These are phyloP conservation scores for Candida pseudoglaebosa DNA, from an alignment of 805 yeast species.

Conservation along the genomic window DNA sequence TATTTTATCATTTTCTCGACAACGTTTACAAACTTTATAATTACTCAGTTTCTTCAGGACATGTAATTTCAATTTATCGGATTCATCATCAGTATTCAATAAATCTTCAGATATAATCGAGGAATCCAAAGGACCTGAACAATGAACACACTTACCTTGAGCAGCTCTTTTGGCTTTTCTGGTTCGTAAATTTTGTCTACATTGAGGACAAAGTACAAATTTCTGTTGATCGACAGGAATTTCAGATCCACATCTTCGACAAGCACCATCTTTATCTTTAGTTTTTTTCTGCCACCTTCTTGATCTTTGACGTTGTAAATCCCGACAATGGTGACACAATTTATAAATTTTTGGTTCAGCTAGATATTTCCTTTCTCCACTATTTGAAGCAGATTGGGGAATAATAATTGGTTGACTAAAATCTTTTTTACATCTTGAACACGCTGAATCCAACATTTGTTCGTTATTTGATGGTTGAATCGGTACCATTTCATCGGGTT, in stretches of 20 bases:
- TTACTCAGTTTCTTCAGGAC: conserved; percentile 17
- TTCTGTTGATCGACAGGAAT: conserved; percentile 49
- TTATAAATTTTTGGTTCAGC: conserved; percentile 45
- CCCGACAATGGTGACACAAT: conserved; percentile 62
- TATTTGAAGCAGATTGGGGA: conserved; percentile 20
- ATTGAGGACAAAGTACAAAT: conserved; percentile 57
- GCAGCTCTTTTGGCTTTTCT: conserved; percentile 58
- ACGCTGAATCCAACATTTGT: conserved; percentile 33
- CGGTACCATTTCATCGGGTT: conserved; percentile 9
- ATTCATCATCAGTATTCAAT: not conserved
- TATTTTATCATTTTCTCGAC: conserved; percentile 57
- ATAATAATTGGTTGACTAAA: conserved; percentile 44
- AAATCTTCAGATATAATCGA: conserved; percentile 29
- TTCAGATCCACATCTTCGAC: conserved; percentile 58
- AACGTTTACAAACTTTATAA: conserved; percentile 62
- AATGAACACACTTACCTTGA: conserved; percentile 65
- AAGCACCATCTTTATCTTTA: conserved; percentile 56
- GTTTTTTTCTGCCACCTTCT: conserved; percentile 64
- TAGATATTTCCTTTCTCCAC: conserved; percentile 23
- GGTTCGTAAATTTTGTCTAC: conserved; percentile 51
- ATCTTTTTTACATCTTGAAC: conserved; percentile 59
- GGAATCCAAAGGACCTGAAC: conserved; percentile 53
- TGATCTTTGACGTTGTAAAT: conserved; percentile 57
- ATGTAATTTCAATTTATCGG: not conserved
- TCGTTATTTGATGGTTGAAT: conserved; percentile 5